These are phyloP conservation scores for Candida buenavistaensis DNA, from an alignment of 1,139 yeast genomes.

Conservation along the genomic window DNA sequence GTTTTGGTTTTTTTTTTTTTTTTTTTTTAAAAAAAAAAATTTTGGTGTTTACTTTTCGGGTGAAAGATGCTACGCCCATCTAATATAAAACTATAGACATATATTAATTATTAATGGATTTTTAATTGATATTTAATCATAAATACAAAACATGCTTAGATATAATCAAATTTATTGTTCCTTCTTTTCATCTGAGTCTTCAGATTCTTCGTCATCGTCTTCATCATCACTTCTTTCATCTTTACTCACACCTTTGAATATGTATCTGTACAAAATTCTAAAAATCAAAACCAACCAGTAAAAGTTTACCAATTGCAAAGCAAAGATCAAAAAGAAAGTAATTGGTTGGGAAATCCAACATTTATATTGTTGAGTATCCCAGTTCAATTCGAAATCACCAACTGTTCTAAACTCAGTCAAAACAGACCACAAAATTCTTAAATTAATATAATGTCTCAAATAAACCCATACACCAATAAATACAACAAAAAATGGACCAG, in stretches of 20 bases:
- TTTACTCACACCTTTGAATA: slow-evolving; percentile 57
- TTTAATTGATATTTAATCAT: too few relatives aligned
- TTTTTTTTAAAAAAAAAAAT: too few relatives aligned
- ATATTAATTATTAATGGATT: too few relatives aligned
- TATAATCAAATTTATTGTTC: too few relatives aligned
- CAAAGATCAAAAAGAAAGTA: slow-evolving; percentile 72
- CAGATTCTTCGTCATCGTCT: slow-evolving; percentile 50
- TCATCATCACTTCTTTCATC: slow-evolving; percentile 95
- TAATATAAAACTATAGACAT: too few relatives aligned
- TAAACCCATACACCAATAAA: slow-evolving; percentile 82
- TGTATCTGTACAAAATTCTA: slow-evolving; percentile 69
- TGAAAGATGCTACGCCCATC: too few relatives aligned
- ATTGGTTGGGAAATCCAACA: slow-evolving; percentile 94
- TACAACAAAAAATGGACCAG: slow-evolving; percentile 64
- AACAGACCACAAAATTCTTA: slow-evolving; percentile 82
- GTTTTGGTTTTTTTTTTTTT: too few relatives aligned
- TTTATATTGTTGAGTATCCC: slow-evolving; percentile 93
- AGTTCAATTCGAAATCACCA: slow-evolving; percentile 78
- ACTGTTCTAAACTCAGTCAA: slow-evolving; percentile 83
- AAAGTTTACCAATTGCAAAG: slow-evolving; percentile 79
- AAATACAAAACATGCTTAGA: too few relatives aligned
- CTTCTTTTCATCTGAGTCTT: too few relatives aligned
- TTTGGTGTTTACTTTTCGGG: too few relatives aligned
- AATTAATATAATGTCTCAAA: slow-evolving; percentile 81
- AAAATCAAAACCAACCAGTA: slow-evolving; percentile 86